Evolutionary conservation across 1,284 basidiomycete species (phyloP).

Genomic region (Moniliella sp.): DNA sequence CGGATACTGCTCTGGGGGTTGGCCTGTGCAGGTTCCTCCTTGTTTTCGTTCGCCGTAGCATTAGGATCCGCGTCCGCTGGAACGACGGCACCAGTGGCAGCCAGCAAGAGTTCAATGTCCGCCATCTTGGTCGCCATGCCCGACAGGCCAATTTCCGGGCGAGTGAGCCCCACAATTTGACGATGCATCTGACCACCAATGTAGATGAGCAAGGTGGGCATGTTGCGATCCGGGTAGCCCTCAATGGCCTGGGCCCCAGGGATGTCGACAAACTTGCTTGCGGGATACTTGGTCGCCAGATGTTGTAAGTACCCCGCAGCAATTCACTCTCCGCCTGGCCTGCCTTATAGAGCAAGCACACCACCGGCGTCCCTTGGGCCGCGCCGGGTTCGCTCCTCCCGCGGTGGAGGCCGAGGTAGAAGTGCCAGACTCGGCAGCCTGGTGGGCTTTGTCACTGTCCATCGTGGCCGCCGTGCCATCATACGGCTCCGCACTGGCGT

Average conservation of each 20-base stretch:
- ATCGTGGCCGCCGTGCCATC: constrained; percentile 2
- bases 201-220: constrained; percentile 82
- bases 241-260: constrained; percentile 69
- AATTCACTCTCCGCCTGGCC: constrained; percentile 43
- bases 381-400: constrained; percentile 9
- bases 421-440: not conserved
- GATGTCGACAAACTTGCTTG: constrained; percentile 86
- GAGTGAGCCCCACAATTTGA: constrained; percentile 50
- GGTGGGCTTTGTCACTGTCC: constrained; percentile 40
- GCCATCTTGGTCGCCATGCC: constrained; percentile 49
- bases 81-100: constrained; percentile 24
- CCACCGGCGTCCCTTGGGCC: constrained; percentile 51
- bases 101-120: constrained; percentile 28
- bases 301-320: constrained; percentile 50
- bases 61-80: too few relatives aligned
- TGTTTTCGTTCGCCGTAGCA: too few relatives aligned
- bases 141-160: constrained; percentile 43
- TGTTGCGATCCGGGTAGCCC: constrained; percentile 70
- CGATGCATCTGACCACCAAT: constrained; percentile 67
- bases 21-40: too few relatives aligned
- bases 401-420: not conserved
- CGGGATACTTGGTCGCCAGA: constrained; percentile 60
- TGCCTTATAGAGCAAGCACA: constrained; percentile 73
- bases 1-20: too few relatives aligned
- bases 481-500: constrained; percentile 57